Conservation (phyloP, 257 asterid genomes). For the Nicotiana otophora region DNA sequence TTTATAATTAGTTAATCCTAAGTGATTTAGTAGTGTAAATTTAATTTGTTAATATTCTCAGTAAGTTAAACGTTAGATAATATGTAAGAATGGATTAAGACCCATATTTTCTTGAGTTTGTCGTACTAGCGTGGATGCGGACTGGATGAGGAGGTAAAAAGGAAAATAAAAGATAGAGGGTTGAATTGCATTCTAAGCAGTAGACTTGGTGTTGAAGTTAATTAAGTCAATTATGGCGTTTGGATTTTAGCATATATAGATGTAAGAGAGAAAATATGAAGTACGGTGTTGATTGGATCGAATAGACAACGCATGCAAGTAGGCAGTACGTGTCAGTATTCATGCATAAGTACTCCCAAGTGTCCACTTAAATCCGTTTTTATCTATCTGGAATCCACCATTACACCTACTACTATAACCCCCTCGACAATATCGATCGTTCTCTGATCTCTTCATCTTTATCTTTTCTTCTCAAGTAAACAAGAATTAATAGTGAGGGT, state of each 20-base stretch:
- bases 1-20: no score
- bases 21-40: no score
- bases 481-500: not conserved
- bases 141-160: no score
- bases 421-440: not conserved
- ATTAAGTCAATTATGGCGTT: no score
- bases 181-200: no score
- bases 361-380: conserved; percentile 35
- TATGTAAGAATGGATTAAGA: no score
- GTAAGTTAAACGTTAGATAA: no score
- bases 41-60: no score
- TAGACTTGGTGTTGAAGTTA: no score
- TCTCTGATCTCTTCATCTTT: not conserved
- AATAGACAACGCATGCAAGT: conserved; percentile 20
- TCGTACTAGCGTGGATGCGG: no score
- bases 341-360: conserved; percentile 67
- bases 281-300: conserved; percentile 4
- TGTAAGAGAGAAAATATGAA: not conserved
- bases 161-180: no score
- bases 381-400: not conserved
- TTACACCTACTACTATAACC: not conserved
- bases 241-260: not conserved
- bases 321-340: conserved; percentile 58
- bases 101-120: no score
- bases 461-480: not conserved